Evolutionary conservation across 768 basidiomycete genomes (phyloP).

Genomic region (Dacryopinax spathularia): DNA sequence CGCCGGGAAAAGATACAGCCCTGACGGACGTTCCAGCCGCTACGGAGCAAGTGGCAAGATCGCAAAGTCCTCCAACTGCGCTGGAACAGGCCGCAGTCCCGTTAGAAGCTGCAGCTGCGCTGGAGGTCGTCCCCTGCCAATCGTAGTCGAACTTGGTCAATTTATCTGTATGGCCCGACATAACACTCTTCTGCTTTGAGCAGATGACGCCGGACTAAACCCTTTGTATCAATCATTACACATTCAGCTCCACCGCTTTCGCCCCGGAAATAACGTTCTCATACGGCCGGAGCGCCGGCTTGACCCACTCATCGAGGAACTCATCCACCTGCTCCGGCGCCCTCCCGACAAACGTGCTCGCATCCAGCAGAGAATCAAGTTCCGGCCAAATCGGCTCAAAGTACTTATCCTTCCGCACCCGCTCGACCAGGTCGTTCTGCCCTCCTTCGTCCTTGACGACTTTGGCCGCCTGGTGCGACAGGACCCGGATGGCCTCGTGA

Average conservation of each 20-base stretch:
- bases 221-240: no score
- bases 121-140: no score
- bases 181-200: no score
- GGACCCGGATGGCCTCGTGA: constrained; percentile 80
- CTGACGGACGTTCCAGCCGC: no score
- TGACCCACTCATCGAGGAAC: constrained; percentile 78
- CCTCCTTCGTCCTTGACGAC: constrained; percentile 91
- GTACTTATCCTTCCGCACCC: constrained; percentile 67
- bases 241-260: constrained; percentile 26
- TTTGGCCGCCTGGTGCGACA: constrained; percentile 86
- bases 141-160: no score
- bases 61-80: no score
- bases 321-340: constrained; percentile 89
- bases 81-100: no score
- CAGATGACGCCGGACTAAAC: no score
- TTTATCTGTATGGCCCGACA: no score
- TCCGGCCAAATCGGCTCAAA: constrained; percentile 76
- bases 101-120: no score
- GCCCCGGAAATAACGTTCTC: constrained; percentile 23
- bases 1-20: no score
- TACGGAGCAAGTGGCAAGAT: no score
- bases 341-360: constrained; percentile 77
- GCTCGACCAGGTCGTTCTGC: constrained; percentile 89
- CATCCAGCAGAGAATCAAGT: constrained; percentile 67
- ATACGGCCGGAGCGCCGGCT: constrained; percentile 49